Conservation (phyloP, 768 basidiomycete genomes). For the Mycena pura region DNA sequence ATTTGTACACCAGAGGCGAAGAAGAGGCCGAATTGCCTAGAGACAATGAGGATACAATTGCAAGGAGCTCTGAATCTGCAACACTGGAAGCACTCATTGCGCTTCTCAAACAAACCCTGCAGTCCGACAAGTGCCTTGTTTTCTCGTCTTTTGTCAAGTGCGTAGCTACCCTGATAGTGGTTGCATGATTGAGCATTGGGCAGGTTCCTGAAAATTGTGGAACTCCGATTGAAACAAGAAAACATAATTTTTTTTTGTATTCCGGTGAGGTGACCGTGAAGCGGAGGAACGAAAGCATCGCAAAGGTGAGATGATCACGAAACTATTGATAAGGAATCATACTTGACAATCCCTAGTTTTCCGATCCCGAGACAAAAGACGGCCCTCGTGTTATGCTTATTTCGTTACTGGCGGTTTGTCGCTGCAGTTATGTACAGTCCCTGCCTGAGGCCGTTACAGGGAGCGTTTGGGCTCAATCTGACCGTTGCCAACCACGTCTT, state of each 20-base stretch:
- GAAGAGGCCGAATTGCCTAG: too few species aligned
- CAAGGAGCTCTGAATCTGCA: not conserved
- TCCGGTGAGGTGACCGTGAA: not conserved
- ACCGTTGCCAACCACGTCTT: not conserved
- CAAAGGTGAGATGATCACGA: not conserved
- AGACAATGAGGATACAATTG: too few species aligned
- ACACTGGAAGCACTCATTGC: not conserved
- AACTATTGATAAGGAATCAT: not conserved
- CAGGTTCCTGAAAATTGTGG: not conserved
- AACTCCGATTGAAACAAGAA: not conserved
- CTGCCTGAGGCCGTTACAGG: not conserved
- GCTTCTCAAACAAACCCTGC: not conserved
- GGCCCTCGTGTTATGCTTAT: not conserved
- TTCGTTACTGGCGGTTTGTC: not conserved
- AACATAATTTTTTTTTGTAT: not conserved
- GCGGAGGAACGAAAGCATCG: not conserved
- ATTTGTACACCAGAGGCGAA: too few species aligned
- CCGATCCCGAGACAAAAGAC: not conserved
- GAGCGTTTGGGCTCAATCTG: constrained; percentile 1
- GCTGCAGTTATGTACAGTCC: not conserved
- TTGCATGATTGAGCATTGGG: not conserved
- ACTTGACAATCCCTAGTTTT: not conserved
- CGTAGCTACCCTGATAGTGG: not conserved
- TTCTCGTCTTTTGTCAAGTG: not conserved
- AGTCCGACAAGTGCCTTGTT: not conserved